phyloP scores from a whole-genome alignment of 2,329 filamentous ascomycete genomes.

The Tothia fuscella region DNA sequence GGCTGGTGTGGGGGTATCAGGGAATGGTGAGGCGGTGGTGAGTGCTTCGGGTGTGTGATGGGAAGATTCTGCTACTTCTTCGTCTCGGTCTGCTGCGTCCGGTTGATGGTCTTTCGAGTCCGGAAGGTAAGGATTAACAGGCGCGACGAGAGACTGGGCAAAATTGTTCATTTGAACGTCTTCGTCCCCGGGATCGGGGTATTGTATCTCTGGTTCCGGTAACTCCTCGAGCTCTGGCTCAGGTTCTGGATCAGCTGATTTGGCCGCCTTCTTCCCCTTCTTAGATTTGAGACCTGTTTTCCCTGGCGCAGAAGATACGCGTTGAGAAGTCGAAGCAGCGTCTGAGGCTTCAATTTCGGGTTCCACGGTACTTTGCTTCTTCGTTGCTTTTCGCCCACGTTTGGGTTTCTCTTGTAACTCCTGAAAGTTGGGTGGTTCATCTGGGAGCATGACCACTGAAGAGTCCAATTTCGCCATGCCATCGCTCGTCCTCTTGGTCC shows the following conservation, averaged over 20 bases:
- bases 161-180: slow-evolving; percentile 19
- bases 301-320: background rate
- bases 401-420: slow-evolving; percentile 34
- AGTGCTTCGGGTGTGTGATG: too few species aligned
- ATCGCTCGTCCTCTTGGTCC: slow-evolving; percentile 28
- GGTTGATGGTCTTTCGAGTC: slow-evolving; percentile 6
- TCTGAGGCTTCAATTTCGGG: background rate
- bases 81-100: background rate
- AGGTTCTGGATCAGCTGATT: slow-evolving; percentile 9
- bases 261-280: slow-evolving; percentile 13
- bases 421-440: slow-evolving; percentile 36
- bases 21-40: slow-evolving; percentile 2
- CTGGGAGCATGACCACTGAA: slow-evolving; percentile 15
- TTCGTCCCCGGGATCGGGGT: slow-evolving; percentile 37
- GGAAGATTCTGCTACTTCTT: too few species aligned
- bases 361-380: background rate
- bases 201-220: slow-evolving; percentile 15
- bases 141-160: slow-evolving; percentile 4
- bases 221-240: slow-evolving; percentile 4
- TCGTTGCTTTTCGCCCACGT: slow-evolving; percentile 8
- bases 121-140: slow-evolving; percentile 5
- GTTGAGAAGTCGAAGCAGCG: background rate
- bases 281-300: slow-evolving; percentile 10
- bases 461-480: slow-evolving; percentile 20
- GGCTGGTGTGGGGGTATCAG: slow-evolving; percentile 7